A percentile compares a stretch with the other conserved stretches of the same genome.
Evolutionary conservation across 179 eudicot species (phyloP).

Genomic region (Beta macrorhiza): DNA sequence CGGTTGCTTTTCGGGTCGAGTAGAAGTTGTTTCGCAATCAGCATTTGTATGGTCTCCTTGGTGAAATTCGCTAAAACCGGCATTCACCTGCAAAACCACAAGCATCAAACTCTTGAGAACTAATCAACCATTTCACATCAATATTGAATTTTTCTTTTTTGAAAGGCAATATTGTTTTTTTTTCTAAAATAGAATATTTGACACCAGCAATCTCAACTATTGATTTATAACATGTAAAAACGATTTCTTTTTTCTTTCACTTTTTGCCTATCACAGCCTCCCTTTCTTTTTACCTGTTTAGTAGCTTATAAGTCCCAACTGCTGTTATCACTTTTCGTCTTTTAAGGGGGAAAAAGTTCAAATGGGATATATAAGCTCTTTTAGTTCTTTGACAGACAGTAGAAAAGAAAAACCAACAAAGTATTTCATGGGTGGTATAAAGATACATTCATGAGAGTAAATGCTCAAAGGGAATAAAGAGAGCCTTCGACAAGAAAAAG

Average conservation of each 20-base stretch:
- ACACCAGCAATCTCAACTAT: no score
- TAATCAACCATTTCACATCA: neutral
- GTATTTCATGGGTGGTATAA: neutral
- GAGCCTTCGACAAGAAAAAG: neutral
- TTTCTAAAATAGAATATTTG: no score
- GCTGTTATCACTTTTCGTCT: no score
- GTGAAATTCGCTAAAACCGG: neutral
- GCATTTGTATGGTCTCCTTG: neutral
- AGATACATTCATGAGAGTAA: neutral
- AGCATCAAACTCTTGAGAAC: neutral
- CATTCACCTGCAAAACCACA: slow-evolving; percentile 8
- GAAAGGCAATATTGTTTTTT: no score
- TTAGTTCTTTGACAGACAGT: neutral
- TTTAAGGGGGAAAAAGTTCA: neutral
- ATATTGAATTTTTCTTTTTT: no score
- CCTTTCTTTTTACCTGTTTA: no score
- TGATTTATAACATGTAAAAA: no score
- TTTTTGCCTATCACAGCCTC: no score
- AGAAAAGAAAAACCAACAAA: neutral
- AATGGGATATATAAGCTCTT: neutral
- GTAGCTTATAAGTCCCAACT: no score
- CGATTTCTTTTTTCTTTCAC: no score
- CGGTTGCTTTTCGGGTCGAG: neutral
- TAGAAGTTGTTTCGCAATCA: neutral
- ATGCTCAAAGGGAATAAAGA: neutral